Conservation (phyloP, 345 rosid species). For the Citrus reticulata region DNA sequence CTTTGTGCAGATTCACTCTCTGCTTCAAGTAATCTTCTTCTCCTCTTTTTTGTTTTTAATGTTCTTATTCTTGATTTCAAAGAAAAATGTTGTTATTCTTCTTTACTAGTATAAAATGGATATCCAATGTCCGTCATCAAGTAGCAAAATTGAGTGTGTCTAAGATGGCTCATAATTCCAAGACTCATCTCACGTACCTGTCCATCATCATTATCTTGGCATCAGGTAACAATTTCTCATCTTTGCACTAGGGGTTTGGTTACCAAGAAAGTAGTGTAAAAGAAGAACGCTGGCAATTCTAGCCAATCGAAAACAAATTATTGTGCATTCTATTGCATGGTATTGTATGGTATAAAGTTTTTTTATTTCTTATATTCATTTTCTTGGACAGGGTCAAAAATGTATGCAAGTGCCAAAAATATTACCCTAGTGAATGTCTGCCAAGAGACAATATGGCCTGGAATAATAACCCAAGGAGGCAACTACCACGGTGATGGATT, state of each 20-base stretch:
- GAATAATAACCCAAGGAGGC: slow-evolving; percentile 23
- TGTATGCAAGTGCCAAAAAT: slow-evolving; percentile 27
- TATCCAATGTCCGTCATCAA: background rate
- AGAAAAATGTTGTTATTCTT: background rate
- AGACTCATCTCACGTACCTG: background rate
- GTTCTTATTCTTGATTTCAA: background rate
- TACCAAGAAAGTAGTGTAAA: background rate
- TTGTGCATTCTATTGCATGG: background rate
- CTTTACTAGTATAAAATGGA: background rate
- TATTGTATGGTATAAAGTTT: background rate
- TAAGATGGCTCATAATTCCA: slow-evolving; percentile 15
- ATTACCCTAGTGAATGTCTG: slow-evolving; percentile 52
- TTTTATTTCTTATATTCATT: background rate
- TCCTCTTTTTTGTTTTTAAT: background rate
- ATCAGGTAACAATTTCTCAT: slow-evolving; percentile 19
- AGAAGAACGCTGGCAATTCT: background rate
- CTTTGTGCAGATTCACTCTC: slow-evolving; percentile 20
- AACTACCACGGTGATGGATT: slow-evolving; percentile 31
- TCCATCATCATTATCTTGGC: slow-evolving; percentile 10
- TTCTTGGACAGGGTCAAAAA: slow-evolving; percentile 8
- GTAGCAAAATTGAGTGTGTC: background rate
- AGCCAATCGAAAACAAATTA: background rate
- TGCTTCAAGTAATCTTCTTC: slow-evolving; percentile 26
- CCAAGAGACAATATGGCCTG: slow-evolving; percentile 71
- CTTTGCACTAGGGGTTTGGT: background rate